Percentiles rank a stretch among this genome's conserved stretches.
These are phyloP conservation scores for Verticillium albo-atrum DNA, from an alignment of 2,329 filamentous ascomycete species.

Conservation along the genomic window DNA sequence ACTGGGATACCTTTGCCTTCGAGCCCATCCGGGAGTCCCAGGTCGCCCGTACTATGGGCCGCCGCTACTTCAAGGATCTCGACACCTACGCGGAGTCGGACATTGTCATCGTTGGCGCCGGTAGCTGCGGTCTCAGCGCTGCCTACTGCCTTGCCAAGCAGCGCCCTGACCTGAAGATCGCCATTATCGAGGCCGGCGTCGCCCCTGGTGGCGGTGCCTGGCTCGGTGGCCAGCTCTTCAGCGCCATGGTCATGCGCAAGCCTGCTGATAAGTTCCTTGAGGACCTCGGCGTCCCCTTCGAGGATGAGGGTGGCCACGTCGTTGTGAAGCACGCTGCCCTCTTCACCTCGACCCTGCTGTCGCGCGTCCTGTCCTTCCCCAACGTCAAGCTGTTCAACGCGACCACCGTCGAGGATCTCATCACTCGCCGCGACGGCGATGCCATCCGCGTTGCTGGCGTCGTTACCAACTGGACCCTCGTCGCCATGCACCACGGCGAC, in stretches of 20 bases:
- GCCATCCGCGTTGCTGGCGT: conserved; percentile 75
- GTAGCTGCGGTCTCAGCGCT: conserved; percentile 79
- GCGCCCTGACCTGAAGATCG: conserved; percentile 86
- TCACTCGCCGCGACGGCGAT: conserved; percentile 62
- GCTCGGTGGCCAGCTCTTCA: conserved; percentile 93
- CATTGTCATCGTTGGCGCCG: conserved; percentile 89
- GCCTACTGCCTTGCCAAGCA: conserved; percentile 80
- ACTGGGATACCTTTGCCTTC: conserved; percentile 82
- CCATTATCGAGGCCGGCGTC: conserved; percentile 83
- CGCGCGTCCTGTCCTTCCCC: conserved; percentile 76
- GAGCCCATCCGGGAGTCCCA: conserved; percentile 85
- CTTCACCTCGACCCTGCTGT: conserved; percentile 84
- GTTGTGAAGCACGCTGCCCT: conserved; percentile 92
- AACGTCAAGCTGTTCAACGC: conserved; percentile 98
- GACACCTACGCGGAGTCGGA: conserved; percentile 88
- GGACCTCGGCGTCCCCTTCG: conserved; percentile 78
- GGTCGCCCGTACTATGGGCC: conserved; percentile 89
- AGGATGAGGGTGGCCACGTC: conserved; percentile 72
- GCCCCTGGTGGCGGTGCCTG: conserved; percentile 85
- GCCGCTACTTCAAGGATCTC: conserved; percentile 87
- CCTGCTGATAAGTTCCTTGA: conserved; percentile 80
- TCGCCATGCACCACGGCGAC: conserved; percentile 81
- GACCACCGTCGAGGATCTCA: conserved; percentile 86
- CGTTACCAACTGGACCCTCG: conserved; percentile 94
- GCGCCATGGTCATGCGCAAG: conserved; percentile 92